Evolutionary conservation across 768 basidiomycete species (phyloP), one percentile per base, ranked within the genome.

Genomic region (Amanita rubescens): DNA sequence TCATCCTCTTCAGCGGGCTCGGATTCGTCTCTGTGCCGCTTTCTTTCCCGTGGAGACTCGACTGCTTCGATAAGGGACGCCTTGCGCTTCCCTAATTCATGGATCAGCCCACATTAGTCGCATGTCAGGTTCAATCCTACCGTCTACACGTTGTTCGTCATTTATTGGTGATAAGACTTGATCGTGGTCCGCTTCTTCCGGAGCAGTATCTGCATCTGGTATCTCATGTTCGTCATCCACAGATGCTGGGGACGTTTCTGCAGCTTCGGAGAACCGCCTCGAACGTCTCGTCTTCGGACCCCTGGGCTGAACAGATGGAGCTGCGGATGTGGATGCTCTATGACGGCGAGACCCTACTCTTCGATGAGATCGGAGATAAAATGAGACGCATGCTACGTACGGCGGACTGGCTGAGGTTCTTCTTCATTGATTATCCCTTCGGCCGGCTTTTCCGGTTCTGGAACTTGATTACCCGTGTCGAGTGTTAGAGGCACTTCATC

Each of bases 1-100:
- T 87, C 87, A 32, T 85, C 84, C 37, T 85, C 85, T 4, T 84
- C 84, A 1, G 71, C 71, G 9, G 80, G 77, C 60, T 84, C 84
- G 0, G 84, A 87, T 24, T 83, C 83, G 59, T 85, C 85, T n/a
- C 86, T 73, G 3, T 63, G 46, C 39, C 81, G 74, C 65, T 87
- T 87, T 53, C 67, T 75, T 15, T 82, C 80, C 19, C 77, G 75
- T 15, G 70, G 70, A 42, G 72, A 67, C 60, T 78, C 75, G 12
- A 67, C 55, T n/a, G 62, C 66, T 53, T 80, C 83, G 15, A 72
- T 59, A 39, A 79, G 73, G 3, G 80, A 80, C 2, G 77, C 78
- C 60, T 85, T 86, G 24, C 86, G 81, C 69, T 88, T 88, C 30
- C 74, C 85, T 84, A 61, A 7, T 45, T 19, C 7, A 19, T 15